Evolutionary conservation across 1,284 basidiomycete species (phyloP).

Genomic region (Melampsora abietis-canadensis): DNA sequence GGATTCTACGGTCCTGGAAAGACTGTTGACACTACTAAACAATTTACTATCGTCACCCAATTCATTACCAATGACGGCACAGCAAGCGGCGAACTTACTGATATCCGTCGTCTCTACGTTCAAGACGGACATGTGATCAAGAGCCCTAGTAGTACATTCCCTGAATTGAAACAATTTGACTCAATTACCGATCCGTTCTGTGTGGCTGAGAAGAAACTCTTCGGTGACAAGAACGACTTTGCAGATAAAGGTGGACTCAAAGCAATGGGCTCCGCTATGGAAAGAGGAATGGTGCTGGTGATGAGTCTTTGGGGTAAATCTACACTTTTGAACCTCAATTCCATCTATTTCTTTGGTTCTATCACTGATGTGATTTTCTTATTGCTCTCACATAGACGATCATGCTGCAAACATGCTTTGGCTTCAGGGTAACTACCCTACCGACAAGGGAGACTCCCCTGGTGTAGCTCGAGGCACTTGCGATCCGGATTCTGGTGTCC

Average conservation of each 20-base stretch:
- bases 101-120: constrained; percentile 15
- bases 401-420: constrained; percentile 12
- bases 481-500: background rate
- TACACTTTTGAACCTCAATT: too few species aligned
- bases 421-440: constrained; percentile 6
- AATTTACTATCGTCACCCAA: constrained; percentile 26
- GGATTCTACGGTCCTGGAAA: constrained; percentile 21
- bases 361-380: too few species aligned
- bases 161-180: background rate
- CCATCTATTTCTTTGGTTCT: too few species aligned
- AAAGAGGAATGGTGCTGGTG: constrained; percentile 23
- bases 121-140: too few species aligned
- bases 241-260: constrained; percentile 4
- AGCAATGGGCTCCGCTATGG: constrained; percentile 14
- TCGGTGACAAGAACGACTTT: background rate
- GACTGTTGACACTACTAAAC: constrained; percentile 15
- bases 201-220: constrained; percentile 7
- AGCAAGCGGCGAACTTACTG: constrained; percentile 6
- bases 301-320: constrained; percentile 17
- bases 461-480: background rate
- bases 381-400: background rate
- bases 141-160: too few species aligned
- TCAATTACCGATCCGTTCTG: constrained; percentile 15
- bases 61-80: constrained; percentile 23
- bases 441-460: background rate